phyloP scores from a whole-genome alignment of 306 rosid genomes.

The Fagus sylvatica region DNA sequence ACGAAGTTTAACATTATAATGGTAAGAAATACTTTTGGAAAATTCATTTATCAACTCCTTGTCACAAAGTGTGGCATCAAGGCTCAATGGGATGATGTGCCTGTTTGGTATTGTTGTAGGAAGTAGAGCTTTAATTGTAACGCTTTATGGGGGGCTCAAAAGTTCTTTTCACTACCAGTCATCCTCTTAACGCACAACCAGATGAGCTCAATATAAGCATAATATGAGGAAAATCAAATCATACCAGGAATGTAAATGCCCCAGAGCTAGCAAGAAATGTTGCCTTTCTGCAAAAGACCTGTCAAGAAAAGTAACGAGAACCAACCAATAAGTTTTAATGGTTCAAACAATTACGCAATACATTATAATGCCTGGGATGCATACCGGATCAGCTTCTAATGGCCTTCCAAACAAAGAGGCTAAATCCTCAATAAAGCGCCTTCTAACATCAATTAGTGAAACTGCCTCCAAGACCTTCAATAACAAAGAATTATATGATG shows the following conservation, averaged over 20 bases:
- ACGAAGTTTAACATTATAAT: conserved; percentile 6
- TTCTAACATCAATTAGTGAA: conserved; percentile 70
- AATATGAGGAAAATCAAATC: conserved; percentile 10
- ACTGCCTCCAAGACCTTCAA: conserved; percentile 80
- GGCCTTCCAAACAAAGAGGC: conserved; percentile 74
- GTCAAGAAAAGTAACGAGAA: conserved; percentile 29
- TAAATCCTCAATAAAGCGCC: conserved; percentile 82
- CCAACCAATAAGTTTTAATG: conserved; percentile 14
- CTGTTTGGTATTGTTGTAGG: too few relatives aligned
- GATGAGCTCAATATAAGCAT: neutral
- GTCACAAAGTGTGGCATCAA: conserved; percentile 11
- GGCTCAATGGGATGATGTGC: neutral
- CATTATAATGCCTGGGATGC: conserved; percentile 20
- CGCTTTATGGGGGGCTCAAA: too few relatives aligned
- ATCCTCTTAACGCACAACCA: too few relatives aligned
- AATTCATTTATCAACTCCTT: conserved; percentile 22
- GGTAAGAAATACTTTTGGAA: neutral
- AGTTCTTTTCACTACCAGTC: too few relatives aligned
- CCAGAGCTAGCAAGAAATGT: conserved; percentile 68
- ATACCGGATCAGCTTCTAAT: conserved; percentile 92
- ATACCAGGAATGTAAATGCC: conserved; percentile 83
- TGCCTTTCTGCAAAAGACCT: conserved; percentile 93
- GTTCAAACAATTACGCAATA: conserved; percentile 14
- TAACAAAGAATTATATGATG: neutral
- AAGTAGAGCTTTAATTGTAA: too few relatives aligned